Base-by-base conservation (phyloP, 2,329 filamentous ascomycete genomes). In the Exophiala sideris region DNA sequence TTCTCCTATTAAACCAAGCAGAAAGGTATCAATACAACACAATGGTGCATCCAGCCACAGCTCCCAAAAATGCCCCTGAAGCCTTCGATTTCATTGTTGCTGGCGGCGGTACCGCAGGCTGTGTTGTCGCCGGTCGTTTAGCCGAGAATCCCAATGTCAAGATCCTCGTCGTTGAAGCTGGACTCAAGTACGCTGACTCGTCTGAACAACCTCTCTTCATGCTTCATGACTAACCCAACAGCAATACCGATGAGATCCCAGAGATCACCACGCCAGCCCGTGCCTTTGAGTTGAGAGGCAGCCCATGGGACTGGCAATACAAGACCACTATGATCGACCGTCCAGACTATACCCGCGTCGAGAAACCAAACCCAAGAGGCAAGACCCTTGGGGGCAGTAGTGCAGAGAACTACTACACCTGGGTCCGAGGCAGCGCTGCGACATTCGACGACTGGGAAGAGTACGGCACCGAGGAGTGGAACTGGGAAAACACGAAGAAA, bases 321-420 rank as follows among this genome's bases (percentile, higher is more conserved):
- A 84, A 85, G 70, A 80, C 79, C 1, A 83, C 79, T 29, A 77
- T 85, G 69, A 76, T 85, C 64, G 75, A 82, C 50, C 75, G 80
- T 2, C 70, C 74, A 9, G 80, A 85, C 61, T 85, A 84, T 63
- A 77, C 78, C 47, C 79, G 82, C 9, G 71, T 84, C 35, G 81
- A 85, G 65, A 84, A 84, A 70, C 81, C 81, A 42, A 84, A 85
- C 64, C 83, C 81, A 8, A 76, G 82, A 38, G 79, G 83, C 8
- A 82, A 82, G 67, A 74, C 73, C 2, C 78, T 85, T 0, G 82
- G 82, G 34, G 82, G 83, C 12, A 81, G 78, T 55, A 79, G 76
- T 0, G 79, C 73, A 36, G 66, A 82, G 45, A 86, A 86, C 69
- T 86, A 85, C 66, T 84, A 80, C 67, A 84, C 81, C 11, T 86